Evolutionary conservation across 352 stramenopile species (phyloP).

Genomic region (Phytopythium montanum): DNA sequence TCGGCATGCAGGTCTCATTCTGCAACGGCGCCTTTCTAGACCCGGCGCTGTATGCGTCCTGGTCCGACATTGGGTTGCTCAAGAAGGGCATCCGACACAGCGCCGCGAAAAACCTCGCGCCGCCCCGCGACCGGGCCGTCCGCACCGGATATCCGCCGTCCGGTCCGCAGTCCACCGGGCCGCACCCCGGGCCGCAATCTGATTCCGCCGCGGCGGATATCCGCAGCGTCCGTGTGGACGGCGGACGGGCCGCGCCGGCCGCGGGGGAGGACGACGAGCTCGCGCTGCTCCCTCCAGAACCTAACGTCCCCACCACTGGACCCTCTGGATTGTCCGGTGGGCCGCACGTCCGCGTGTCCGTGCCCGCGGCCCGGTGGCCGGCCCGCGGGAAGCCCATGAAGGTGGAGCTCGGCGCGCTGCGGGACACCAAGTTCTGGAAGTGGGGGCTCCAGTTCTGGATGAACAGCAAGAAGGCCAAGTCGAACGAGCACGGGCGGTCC

Average conservation of each 20-base stretch:
- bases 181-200: no score
- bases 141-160: conserved; percentile 9
- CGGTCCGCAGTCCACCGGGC: no score
- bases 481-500: conserved; percentile 74
- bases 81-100: conserved; percentile 28
- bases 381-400: conserved; percentile 71
- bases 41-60: conserved; percentile 76
- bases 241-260: conserved; percentile 30
- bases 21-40: conserved; percentile 85
- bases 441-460: conserved; percentile 85
- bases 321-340: no score
- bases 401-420: conserved; percentile 76
- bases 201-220: no score
- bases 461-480: conserved; percentile 71
- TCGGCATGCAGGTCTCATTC: conserved; percentile 77
- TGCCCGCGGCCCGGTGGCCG: conserved; percentile 31
- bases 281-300: conserved; percentile 1
- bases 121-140: no score
- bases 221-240: conserved; percentile 31
- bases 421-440: conserved; percentile 85
- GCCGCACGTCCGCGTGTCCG: conserved; percentile 18
- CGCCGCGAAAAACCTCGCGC: neutral
- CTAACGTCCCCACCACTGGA: no score
- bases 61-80: conserved; percentile 69
- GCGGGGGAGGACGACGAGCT: conserved; percentile 15